These are phyloP conservation scores for Pleoardoris graminearum DNA, from an alignment of 2,329 filamentous ascomycete species.

Conservation along the genomic window DNA sequence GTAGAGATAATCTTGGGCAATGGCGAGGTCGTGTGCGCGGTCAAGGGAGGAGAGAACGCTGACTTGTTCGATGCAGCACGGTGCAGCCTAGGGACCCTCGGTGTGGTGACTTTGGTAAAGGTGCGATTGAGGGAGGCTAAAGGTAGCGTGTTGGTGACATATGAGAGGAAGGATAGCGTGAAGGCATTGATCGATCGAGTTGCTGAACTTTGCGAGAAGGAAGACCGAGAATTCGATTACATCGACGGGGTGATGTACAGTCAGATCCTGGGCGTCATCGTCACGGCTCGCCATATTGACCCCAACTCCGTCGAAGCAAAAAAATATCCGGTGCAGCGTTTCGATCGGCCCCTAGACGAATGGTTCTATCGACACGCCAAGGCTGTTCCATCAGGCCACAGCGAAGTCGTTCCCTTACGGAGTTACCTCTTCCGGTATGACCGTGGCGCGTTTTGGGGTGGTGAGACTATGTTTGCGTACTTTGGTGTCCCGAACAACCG, in stretches of 20 bases:
- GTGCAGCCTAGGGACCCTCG: conserved; percentile 65
- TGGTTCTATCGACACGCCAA: conserved; percentile 51
- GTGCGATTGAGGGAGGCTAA: conserved; percentile 48
- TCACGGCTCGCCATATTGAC: conserved; percentile 8
- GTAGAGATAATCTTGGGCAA: conserved; percentile 66
- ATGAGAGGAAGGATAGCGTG: conserved; percentile 50
- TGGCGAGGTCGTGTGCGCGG: conserved; percentile 56
- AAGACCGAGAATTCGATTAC: conserved; percentile 43
- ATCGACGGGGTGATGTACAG: conserved; percentile 52
- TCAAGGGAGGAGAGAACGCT: conserved; percentile 47
- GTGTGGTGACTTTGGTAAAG: conserved; percentile 60
- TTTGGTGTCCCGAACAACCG: conserved; percentile 61
- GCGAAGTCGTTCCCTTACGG: conserved; percentile 55
- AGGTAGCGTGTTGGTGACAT: conserved; percentile 49
- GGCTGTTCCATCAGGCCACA: neutral
- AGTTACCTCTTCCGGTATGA: conserved; percentile 63
- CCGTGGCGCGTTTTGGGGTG: conserved; percentile 66
- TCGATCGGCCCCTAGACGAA: conserved; percentile 45
- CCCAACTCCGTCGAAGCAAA: neutral
- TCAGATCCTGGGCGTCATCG: conserved; percentile 6
- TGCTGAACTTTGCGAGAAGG: conserved; percentile 33
- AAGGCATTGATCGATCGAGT: conserved; percentile 43
- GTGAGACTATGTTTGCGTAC: conserved; percentile 59
- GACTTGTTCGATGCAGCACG: conserved; percentile 66
- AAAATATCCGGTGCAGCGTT: conserved; percentile 16